phyloP scores from a whole-genome alignment of 345 rosid genomes.

The Microthlaspi erraticum region DNA sequence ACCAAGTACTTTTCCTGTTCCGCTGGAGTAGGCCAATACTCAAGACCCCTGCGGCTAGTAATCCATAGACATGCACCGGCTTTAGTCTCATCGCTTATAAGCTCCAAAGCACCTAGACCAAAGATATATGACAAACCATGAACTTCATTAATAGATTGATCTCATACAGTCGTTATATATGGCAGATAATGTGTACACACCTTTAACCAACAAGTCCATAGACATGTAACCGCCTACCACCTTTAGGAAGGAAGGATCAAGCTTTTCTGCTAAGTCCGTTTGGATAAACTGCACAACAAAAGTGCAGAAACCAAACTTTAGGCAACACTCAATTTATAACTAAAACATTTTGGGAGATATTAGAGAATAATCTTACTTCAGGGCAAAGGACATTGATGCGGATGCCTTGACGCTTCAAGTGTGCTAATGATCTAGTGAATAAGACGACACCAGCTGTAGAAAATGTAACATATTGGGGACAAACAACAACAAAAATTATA shows the following conservation, averaged over 20 bases:
- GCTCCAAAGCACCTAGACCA: constrained; percentile 82
- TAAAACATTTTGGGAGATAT: neutral
- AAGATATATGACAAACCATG: constrained; percentile 1
- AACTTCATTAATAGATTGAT: neutral
- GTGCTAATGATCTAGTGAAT: constrained; percentile 82
- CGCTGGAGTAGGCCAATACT: constrained; percentile 85
- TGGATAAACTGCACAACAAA: constrained; percentile 68
- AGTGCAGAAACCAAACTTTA: constrained; percentile 15
- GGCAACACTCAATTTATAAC: constrained; percentile 7
- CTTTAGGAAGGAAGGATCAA: constrained; percentile 44
- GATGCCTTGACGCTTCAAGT: constrained; percentile 66
- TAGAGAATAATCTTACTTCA: constrained; percentile 74
- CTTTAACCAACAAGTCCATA: constrained; percentile 78
- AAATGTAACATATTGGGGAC: constrained; percentile 17
- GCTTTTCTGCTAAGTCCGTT: constrained; percentile 61
- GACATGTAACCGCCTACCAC: constrained; percentile 77
- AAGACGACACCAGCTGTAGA: constrained; percentile 75
- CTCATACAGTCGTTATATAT: no score
- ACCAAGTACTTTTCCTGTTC: constrained; percentile 76
- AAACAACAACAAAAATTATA: neutral
- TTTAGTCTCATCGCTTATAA: constrained; percentile 75
- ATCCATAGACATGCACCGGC: constrained; percentile 95
- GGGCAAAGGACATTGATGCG: constrained; percentile 97
- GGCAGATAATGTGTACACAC: constrained; percentile 48
- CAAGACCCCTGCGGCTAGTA: constrained; percentile 83